Conservation (phyloP, 1,139 yeast species). For the Williopsis jadinii region DNA sequence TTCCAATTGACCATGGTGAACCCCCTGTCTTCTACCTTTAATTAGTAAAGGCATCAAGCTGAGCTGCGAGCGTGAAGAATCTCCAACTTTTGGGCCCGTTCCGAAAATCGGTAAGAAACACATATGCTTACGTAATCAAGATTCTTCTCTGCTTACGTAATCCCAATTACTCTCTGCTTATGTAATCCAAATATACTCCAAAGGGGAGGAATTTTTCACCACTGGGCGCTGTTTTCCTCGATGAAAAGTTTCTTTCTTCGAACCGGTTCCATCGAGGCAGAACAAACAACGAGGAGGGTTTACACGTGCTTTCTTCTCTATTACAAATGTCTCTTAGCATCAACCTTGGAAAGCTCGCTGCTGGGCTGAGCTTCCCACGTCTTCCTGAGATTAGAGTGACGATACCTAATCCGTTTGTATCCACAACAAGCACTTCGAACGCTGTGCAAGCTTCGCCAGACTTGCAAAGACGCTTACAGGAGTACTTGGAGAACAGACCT, state of each 20-base stretch:
- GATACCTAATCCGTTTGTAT: slow-evolving; percentile 18
- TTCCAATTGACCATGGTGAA: slow-evolving; percentile 34
- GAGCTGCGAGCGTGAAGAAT: no score
- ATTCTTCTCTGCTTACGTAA: no score
- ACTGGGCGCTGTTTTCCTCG: no score
- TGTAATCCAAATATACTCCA: background rate
- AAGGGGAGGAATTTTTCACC: no score
- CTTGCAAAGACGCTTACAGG: slow-evolving; percentile 20
- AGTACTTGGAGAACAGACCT: slow-evolving; percentile 16
- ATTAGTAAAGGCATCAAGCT: no score
- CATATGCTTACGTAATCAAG: background rate
- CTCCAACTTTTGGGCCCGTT: no score
- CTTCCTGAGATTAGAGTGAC: slow-evolving; percentile 19
- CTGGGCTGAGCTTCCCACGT: slow-evolving; percentile 15
- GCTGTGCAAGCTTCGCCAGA: slow-evolving; percentile 6
- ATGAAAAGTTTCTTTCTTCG: no score
- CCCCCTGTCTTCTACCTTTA: no score
- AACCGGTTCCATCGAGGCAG: no score
- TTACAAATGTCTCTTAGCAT: slow-evolving; percentile 13
- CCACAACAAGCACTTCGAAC: slow-evolving; percentile 4
- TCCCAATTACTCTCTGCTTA: no score
- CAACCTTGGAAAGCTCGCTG: slow-evolving; percentile 12
- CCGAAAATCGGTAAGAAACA: no score
- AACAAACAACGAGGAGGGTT: background rate
- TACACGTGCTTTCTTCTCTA: background rate